Conservation (phyloP, 202 grass and related monocot species). For the Elaeis oleifera region DNA sequence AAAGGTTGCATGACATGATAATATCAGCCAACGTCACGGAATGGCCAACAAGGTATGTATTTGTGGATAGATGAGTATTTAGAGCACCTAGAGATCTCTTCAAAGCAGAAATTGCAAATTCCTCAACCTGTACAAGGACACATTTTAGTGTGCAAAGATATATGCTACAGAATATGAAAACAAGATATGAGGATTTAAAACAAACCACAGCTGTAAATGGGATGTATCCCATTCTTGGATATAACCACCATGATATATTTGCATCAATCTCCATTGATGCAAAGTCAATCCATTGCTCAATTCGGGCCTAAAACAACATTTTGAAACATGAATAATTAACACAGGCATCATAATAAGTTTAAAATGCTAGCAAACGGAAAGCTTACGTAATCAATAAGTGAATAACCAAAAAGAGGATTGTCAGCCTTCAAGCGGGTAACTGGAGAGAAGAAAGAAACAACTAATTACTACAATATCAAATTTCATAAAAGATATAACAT, state of each 20-base stretch:
- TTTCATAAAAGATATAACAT: too few species aligned
- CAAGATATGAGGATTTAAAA: too few species aligned
- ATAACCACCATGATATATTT: slow-evolving; percentile 43
- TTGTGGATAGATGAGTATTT: slow-evolving; percentile 56
- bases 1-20: slow-evolving; percentile 74
- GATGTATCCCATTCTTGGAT: slow-evolving; percentile 37
- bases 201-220: slow-evolving; percentile 38
- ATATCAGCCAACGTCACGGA: slow-evolving; percentile 75
- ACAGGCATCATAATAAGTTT: too few species aligned
- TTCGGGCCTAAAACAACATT: slow-evolving; percentile 36
- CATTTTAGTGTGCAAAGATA: too few species aligned
- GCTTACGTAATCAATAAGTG: slow-evolving; percentile 82
- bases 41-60: slow-evolving; percentile 67
- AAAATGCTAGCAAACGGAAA: not conserved
- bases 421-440: slow-evolving; percentile 58
- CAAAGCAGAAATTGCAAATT: slow-evolving; percentile 37
- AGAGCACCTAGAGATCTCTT: slow-evolving; percentile 66
- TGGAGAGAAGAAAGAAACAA: slow-evolving; percentile 24
- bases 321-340: not conserved
- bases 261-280: slow-evolving; percentile 52
- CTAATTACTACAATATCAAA: not conserved
- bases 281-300: slow-evolving; percentile 87
- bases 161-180: too few species aligned
- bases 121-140: slow-evolving; percentile 33
- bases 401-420: slow-evolving; percentile 63